phyloP scores from a whole-genome alignment of 805 yeast genomes.

The Candida michaelii region DNA sequence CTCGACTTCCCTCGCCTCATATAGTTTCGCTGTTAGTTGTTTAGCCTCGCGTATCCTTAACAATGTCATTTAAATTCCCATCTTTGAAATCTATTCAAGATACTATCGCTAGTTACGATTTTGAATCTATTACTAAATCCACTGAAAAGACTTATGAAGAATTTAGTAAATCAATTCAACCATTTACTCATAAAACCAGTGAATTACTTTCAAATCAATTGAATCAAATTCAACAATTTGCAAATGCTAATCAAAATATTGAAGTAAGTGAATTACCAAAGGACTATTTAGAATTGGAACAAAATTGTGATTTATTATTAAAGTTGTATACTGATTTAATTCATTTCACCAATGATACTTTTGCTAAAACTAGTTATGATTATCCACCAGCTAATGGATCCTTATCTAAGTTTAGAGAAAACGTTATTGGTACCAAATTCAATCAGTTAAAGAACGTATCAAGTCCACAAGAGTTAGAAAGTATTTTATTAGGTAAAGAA shows the following conservation, averaged over 20 bases:
- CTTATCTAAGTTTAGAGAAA: slow-evolving; percentile 57
- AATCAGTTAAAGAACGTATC: slow-evolving; percentile 62
- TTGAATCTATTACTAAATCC: slow-evolving; percentile 35
- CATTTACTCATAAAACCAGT: slow-evolving; percentile 59
- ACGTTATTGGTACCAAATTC: slow-evolving; percentile 54
- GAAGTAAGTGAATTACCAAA: slow-evolving; percentile 74
- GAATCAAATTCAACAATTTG: slow-evolving; percentile 49
- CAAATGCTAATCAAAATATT: slow-evolving; percentile 38
- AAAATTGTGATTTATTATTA: slow-evolving; percentile 63
- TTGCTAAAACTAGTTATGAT: slow-evolving; percentile 74
- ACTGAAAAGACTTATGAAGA: slow-evolving; percentile 45
- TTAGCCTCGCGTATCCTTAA: slow-evolving; percentile 6
- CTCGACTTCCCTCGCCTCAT: too few relatives aligned
- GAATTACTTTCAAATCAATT: slow-evolving; percentile 61
- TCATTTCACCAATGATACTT: slow-evolving; percentile 50
- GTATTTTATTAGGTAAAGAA: slow-evolving; percentile 43
- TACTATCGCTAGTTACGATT: slow-evolving; percentile 40
- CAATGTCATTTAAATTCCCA: slow-evolving; percentile 17
- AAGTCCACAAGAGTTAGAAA: slow-evolving; percentile 66
- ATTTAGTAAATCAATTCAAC: slow-evolving; percentile 45
- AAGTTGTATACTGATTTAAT: slow-evolving; percentile 54
- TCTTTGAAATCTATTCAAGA: slow-evolving; percentile 31
- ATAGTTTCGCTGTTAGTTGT: too few relatives aligned
- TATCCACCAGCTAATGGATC: slow-evolving; percentile 66
- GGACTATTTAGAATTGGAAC: slow-evolving; percentile 68